Evolutionary conservation across 1,139 yeast species (phyloP), one percentile per base, ranked within the genome.

Genomic region (Pichia sp.): DNA sequence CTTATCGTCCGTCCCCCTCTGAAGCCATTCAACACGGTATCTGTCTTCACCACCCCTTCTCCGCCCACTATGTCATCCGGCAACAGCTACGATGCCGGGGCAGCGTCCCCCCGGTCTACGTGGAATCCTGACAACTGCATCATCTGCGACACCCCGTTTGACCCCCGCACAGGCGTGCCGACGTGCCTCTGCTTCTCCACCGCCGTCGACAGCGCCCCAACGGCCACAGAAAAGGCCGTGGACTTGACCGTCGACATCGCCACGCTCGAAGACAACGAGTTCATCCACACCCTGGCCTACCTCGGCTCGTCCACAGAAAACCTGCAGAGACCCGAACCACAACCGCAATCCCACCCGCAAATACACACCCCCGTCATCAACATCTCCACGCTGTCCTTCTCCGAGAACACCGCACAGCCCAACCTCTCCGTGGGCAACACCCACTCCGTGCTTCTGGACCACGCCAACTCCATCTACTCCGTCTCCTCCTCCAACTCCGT

Each of bases 71-170:
- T 45, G 48, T 30, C 48, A 8, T 10, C n/a, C 8, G 5, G 10
- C 4, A 31, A 31, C 34, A 11, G 34, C 34, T 8, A 8, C 40
- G n/a, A 36, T 15, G 13, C 15, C 40, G n/a, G n/a, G 15, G 15
- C 40, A 3, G 10, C 40, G 15, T 36, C 40, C 15, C 40, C 40
- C 13, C 40, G 40, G 40, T 36, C 40, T 3, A 46, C 11, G 29
- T 46, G 49, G 49, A 31, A 34, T 15, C 31, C 49, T 10, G 29
- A 46, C 38, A 46, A 46, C 29, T 46, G 49, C 41, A 46, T 46
- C 15, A 31, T 46, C 29, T 46, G 49, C 29, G 49, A 31, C 15
- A 46, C 41, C 6, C 49, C 49, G 26, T 23, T 46, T 4, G n/a
- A 46, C 29, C 49, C 41, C 3, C 36, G 31, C 26, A 31, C 41